Evolutionary conservation across 768 basidiomycete genomes (phyloP), one percentile per base, ranked within the genome.

Genomic region (Pleurotus ostreatus): DNA sequence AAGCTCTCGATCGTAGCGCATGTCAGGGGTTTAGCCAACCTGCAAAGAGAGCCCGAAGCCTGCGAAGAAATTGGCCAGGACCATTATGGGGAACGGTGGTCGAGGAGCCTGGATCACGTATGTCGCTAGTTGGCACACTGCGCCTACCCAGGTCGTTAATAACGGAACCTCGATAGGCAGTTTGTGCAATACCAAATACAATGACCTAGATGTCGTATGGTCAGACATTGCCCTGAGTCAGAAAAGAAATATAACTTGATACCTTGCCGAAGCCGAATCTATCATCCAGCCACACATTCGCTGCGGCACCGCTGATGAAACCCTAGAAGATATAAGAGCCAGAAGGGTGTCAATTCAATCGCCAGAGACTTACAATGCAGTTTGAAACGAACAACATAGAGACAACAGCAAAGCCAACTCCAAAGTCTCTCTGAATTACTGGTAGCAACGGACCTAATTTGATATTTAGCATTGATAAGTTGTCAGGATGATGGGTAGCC

Each of bases 41-140:
- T 74, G 78, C 6, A 81, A 59, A 1, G 82, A 69, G 40, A 76
- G 57, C 2, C 84, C 84, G 25, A 82, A 70, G 5, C 84, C 85
- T 11, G 73, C 75, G 37, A 84, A 49, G 5, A 64, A 65, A 56
- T 73, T 80, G 1, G 68, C 74, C 12, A 78, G 43, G 16, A 77
- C 73, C 61, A 85, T 76, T 7, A 74, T 65, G 2, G 80, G 77
- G 59, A 83, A 85, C 1, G 83, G 81, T 0, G 78, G 81, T 5
- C 71, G 78, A 5, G 79, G 65, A 1, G 75, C 67, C 56, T 75
- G 71, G 20, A 83, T 67, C 7, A 69, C 65, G 58, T 79, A 85
- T 6, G 72, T 76, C 5, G 72, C 46, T 13, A 76, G 63, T 62
- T 82, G 81, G 5, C 61, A 66, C 22, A 71, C 40, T 0, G 82